phyloP scores from a whole-genome alignment of 1,139 yeast genomes.

The Pichia inconspicua region DNA sequence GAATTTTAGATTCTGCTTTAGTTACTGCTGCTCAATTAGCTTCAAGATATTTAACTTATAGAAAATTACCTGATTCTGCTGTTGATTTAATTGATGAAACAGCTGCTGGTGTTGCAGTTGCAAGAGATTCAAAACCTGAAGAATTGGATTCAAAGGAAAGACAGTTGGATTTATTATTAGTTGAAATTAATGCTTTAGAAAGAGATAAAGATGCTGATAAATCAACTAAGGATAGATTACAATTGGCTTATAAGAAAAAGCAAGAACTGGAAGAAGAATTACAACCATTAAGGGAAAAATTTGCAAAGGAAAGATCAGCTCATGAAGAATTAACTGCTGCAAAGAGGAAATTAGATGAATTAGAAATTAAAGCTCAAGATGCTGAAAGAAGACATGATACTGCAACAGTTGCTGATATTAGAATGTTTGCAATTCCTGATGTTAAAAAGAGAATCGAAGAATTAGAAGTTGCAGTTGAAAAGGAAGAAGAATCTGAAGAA shows the following conservation, averaged over 20 bases:
- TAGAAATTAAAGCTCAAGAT: slow-evolving; percentile 86
- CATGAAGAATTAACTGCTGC: slow-evolving; percentile 86
- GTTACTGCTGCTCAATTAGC: slow-evolving; percentile 96
- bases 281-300: slow-evolving; percentile 78
- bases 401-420: slow-evolving; percentile 88
- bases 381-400: slow-evolving; percentile 97
- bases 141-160: slow-evolving; percentile 91
- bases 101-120: slow-evolving; percentile 96
- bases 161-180: slow-evolving; percentile 81
- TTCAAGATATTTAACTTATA: slow-evolving; percentile 85
- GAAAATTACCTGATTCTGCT: slow-evolving; percentile 96
- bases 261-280: slow-evolving; percentile 82
- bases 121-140: slow-evolving; percentile 96
- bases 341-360: slow-evolving; percentile 84
- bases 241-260: slow-evolving; percentile 66
- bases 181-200: slow-evolving; percentile 93
- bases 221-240: slow-evolving; percentile 78
- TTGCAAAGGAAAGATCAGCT: slow-evolving; percentile 81
- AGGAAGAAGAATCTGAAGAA: slow-evolving; percentile 51
- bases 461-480: slow-evolving; percentile 70
- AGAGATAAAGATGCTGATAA: slow-evolving; percentile 90
- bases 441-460: slow-evolving; percentile 66
- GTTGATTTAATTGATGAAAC: slow-evolving; percentile 95
- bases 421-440: slow-evolving; percentile 96
- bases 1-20: slow-evolving; percentile 90